Evolutionary conservation across 768 basidiomycete species (phyloP).

Genomic region (Cytidiella melzeri): DNA sequence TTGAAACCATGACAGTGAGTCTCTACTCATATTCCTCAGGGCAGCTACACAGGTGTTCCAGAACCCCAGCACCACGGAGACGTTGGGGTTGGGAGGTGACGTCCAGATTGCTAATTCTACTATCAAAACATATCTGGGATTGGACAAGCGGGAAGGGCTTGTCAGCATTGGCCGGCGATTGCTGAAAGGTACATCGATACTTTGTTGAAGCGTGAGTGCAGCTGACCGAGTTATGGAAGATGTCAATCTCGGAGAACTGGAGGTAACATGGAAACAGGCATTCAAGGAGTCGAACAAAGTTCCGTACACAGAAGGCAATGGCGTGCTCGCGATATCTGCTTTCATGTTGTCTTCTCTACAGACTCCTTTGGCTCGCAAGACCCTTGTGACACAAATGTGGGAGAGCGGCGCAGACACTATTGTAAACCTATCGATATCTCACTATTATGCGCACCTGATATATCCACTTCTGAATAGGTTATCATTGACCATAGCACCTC

Average conservation of each 20-base stretch:
- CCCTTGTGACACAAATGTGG: constrained; percentile 82
- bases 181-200: constrained; percentile 37
- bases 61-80: constrained; percentile 17
- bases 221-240: constrained; percentile 29
- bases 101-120: constrained; percentile 41
- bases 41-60: constrained; percentile 65
- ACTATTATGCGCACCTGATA: constrained; percentile 4
- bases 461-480: constrained; percentile 38
- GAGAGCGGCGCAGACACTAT: constrained; percentile 82
- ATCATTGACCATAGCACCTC: constrained; percentile 80
- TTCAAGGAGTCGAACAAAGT: constrained; percentile 44
- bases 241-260: constrained; percentile 39
- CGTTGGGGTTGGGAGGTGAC: constrained; percentile 23
- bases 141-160: constrained; percentile 75
- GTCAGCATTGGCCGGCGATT: constrained; percentile 61
- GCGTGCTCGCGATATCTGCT: constrained; percentile 72
- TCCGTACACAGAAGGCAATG: constrained; percentile 35
- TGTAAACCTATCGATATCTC: constrained; percentile 32
- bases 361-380: constrained; percentile 52
- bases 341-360: constrained; percentile 79
- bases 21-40: constrained; percentile 34
- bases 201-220: neutral
- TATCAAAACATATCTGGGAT: constrained; percentile 58
- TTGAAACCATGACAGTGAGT: neutral
- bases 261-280: constrained; percentile 49